Evolutionary conservation across 2,329 filamentous ascomycete species (phyloP).

Genomic region (Sporothrix brasiliensis): DNA sequence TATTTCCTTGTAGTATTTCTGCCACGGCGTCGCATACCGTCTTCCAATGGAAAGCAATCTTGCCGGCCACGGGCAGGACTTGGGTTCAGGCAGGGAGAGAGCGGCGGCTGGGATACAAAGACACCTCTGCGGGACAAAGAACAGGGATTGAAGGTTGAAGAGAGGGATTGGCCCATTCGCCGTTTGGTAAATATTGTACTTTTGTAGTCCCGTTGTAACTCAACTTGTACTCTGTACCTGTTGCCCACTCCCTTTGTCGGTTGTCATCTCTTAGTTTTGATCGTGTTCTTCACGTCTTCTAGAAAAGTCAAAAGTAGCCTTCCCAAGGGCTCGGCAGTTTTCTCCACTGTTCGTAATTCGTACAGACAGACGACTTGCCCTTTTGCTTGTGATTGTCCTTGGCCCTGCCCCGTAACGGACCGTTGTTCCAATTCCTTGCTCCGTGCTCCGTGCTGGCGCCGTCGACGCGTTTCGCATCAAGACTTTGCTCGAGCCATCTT

Average conservation of each 20-base stretch:
- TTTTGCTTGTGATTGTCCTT: conserved; percentile 1
- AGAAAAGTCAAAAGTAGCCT: background rate
- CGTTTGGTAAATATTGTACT: no score
- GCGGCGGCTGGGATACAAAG: background rate
- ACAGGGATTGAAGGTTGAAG: background rate
- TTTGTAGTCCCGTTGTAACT: background rate
- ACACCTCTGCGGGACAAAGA: background rate
- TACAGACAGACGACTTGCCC: background rate
- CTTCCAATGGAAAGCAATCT: background rate
- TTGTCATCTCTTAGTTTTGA: background rate
- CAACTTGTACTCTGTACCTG: background rate
- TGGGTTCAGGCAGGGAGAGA: background rate
- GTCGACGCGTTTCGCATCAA: background rate
- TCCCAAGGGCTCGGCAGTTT: background rate
- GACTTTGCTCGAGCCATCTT: background rate
- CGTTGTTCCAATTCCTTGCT: no score
- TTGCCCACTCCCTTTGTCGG: background rate
- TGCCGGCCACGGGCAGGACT: background rate
- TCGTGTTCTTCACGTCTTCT: background rate
- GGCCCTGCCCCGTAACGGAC: background rate
- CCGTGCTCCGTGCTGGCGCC: no score
- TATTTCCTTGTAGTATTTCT: background rate
- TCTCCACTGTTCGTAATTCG: background rate
- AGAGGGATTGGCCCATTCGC: background rate
- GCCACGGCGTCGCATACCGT: no score